Percentiles rank a stretch among this genome's conserved stretches.
Conservation (phyloP, 441 rosid genomes). For the Theobroma grandiflorum region DNA sequence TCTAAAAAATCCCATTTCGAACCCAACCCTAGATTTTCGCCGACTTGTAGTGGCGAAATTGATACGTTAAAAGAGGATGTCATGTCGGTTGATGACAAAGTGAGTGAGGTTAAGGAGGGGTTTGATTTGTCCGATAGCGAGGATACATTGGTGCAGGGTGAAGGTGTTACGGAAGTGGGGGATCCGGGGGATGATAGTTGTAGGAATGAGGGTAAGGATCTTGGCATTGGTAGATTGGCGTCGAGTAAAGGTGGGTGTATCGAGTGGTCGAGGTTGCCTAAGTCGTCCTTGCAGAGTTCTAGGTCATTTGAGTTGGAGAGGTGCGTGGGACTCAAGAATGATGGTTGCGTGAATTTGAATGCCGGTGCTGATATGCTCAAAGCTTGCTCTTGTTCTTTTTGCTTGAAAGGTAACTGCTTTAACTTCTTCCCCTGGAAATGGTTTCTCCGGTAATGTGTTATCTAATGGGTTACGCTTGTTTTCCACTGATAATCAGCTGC, state of each 20-base stretch:
- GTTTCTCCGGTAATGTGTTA: neutral
- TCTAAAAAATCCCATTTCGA: constrained; percentile 36
- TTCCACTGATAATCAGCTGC: constrained; percentile 68
- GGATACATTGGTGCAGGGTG: constrained; percentile 29
- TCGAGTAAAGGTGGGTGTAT: constrained; percentile 40
- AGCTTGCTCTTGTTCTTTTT: constrained; percentile 84
- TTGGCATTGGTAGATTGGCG: constrained; percentile 37
- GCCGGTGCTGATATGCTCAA: constrained; percentile 55
- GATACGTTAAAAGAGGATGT: constrained; percentile 29
- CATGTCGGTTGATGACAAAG: constrained; percentile 30
- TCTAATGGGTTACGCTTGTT: constrained; percentile 24
- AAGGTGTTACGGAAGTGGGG: constrained; percentile 31
- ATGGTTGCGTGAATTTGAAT: constrained; percentile 43
- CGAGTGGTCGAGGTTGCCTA: constrained; percentile 55
- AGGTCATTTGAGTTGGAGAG: constrained; percentile 55
- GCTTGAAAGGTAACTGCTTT: constrained; percentile 71
- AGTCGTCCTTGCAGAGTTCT: constrained; percentile 41
- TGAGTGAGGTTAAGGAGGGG: constrained; percentile 41
- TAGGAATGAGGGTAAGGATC: constrained; percentile 42
- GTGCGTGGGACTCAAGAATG: constrained; percentile 48
- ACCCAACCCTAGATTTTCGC: constrained; percentile 28
- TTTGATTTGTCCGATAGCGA: constrained; percentile 34
- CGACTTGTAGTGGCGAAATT: constrained; percentile 21
- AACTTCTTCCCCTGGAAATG: constrained; percentile 2
- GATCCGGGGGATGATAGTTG: constrained; percentile 46